Conservation (phyloP, 164 flowering plant genomes). For the Cinnamomum chago region DNA sequence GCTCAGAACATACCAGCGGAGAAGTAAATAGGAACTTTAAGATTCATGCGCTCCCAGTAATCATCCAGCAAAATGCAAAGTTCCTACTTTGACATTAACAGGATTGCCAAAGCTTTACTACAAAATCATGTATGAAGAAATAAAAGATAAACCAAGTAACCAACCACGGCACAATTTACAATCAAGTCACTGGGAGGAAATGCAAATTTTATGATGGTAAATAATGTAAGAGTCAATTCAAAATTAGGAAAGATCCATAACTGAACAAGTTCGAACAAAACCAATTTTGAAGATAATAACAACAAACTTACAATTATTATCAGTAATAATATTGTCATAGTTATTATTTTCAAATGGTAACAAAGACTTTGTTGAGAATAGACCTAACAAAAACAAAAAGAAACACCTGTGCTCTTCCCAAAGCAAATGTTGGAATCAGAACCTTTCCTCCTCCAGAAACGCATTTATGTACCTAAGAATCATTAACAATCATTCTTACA, state of each 20-base stretch:
- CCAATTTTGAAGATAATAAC: too few relatives aligned
- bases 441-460: slow-evolving; percentile 88
- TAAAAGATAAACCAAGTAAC: not conserved
- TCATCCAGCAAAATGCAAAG: slow-evolving; percentile 87
- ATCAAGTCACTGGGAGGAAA: not conserved
- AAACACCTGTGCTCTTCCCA: slow-evolving; percentile 94
- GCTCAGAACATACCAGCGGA: slow-evolving; percentile 61
- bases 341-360: too few relatives aligned
- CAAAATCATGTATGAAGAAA: not conserved
- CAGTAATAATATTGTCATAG: too few relatives aligned
- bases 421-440: slow-evolving; percentile 90
- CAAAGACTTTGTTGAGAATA: not conserved
- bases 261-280: too few relatives aligned
- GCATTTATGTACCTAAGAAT: slow-evolving; percentile 76
- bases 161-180: not conserved
- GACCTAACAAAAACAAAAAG: not conserved
- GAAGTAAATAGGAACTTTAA: slow-evolving; percentile 85
- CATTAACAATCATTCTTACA: not conserved
- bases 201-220: not conserved
- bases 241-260: not conserved
- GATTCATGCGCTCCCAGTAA: slow-evolving; percentile 93
- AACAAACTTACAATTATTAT: too few relatives aligned
- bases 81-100: slow-evolving; percentile 40
- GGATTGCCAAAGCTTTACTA: not conserved
- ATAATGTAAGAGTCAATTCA: too few relatives aligned